A percentile compares a stretch with the other conserved stretches of the same genome.
Evolutionary conservation across 225 moss, liverwort and hornwort species (phyloP).

Genomic region (Bryoerythrophyllum caledonicum): DNA sequence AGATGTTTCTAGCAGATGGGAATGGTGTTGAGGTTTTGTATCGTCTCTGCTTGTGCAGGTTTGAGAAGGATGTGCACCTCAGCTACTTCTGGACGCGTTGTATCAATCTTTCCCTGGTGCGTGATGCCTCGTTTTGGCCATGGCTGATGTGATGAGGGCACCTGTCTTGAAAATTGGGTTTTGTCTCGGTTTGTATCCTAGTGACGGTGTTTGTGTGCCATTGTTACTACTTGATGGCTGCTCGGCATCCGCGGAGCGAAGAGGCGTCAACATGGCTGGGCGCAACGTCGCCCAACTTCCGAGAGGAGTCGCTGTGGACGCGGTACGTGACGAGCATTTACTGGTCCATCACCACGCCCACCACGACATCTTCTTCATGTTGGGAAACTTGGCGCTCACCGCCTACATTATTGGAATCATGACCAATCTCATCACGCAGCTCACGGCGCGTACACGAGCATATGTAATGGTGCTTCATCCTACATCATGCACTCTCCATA

Average conservation of each 20-base stretch:
- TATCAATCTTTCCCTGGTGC: constrained; percentile 53
- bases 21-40: background rate
- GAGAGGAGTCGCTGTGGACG: constrained; percentile 41
- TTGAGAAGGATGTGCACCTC: constrained; percentile 88
- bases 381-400: constrained; percentile 77
- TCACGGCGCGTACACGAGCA: constrained; percentile 83
- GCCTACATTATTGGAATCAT: constrained; percentile 93
- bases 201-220: constrained; percentile 83
- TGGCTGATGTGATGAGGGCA: background rate
- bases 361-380: constrained; percentile 85
- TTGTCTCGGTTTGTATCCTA: constrained; percentile 53
- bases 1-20: constrained; percentile 27
- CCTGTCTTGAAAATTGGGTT: background rate
- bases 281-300: constrained; percentile 53
- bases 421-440: constrained; percentile 88
- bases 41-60: constrained; percentile 30
- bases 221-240: constrained; percentile 74
- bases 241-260: constrained; percentile 57
- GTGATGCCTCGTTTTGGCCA: background rate
- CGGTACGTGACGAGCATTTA: constrained; percentile 79
- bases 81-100: constrained; percentile 96
- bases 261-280: constrained; percentile 71
- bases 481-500: no score
- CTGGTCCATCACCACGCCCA: constrained; percentile 88
- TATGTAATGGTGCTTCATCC: constrained; percentile 41